Evolutionary conservation across 352 stramenopile genomes (phyloP), one percentile per base, ranked within the genome.

Genomic region (Pythium aquatile): DNA sequence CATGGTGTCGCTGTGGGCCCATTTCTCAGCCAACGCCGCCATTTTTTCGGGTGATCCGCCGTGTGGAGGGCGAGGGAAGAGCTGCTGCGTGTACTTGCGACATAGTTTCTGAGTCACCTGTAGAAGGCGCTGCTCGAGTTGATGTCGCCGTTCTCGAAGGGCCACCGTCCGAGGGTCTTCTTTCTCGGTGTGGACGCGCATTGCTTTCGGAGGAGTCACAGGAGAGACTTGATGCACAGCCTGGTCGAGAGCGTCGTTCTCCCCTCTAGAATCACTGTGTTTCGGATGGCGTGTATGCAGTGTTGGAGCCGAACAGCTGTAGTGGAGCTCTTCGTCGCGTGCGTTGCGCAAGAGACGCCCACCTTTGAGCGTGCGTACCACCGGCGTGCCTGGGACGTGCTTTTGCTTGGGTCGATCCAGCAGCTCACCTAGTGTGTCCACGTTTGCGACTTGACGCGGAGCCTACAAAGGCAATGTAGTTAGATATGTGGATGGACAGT

Each of bases 41-140:
- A 69, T 79, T 42, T 72, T 72, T 53, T 69, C 77, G 3, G 65
- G 70, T 9, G 74, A 75, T n/a, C 14, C 48, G 16, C 58, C 57
- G 2, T 51, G 37, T 32, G 54, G 33, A 14, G 68, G 48, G 3
- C 44, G 55, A 32, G 75, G 73, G 30, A 66, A 78, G 17, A 93
- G 63, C 30, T 82, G 72, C 49, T 86, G 82, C 14, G 66, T 61
- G 69, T 91, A 90, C 66, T 93, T 93, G 39, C 79, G 82, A n/a
- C 75, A 83, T 17, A 91, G 66, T 63, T 91, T 90, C 44, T 83
- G 72, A 2, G 82, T 90, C 26, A 82, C 72, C 7, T 78, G 69
- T 1, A 93, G 67, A 14, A 93, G 66, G 47, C 89, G 62, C 5
- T 69, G 32, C 53, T 91, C 75, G 32, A 93, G 65, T 24, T 77